A percentile compares a stretch with the other conserved stretches of the same genome.
These are phyloP conservation scores for Trametes cinnabarina DNA, from an alignment of 768 basidiomycete species.

Conservation along the genomic window DNA sequence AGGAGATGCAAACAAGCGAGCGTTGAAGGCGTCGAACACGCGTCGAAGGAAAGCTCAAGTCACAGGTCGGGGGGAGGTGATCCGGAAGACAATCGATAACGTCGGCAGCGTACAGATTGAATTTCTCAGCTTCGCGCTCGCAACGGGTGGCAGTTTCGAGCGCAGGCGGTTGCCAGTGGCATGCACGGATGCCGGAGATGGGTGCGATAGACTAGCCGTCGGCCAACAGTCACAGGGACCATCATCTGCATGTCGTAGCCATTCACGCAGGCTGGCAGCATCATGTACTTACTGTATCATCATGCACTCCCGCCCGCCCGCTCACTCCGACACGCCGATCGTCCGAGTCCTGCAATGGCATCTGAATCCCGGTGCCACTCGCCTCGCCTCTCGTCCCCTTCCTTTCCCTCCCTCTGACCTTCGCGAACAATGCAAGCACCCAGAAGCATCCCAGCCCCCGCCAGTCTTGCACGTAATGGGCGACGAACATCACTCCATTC, in stretches of 20 bases:
- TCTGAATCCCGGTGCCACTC: constrained; percentile 1
- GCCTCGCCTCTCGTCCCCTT: neutral
- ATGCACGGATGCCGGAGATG: no score
- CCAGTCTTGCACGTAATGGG: constrained; percentile 11
- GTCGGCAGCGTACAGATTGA: constrained; percentile 13
- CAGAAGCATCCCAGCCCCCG: constrained; percentile 3
- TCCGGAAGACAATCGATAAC: constrained; percentile 29
- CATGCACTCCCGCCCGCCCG: neutral
- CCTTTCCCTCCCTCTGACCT: neutral
- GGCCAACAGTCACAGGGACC: constrained; percentile 12
- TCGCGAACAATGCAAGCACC: constrained; percentile 10
- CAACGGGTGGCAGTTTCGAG: neutral
- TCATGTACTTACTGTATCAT: no score
- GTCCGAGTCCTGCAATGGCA: neutral
- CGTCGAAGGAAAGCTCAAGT: constrained; percentile 12
- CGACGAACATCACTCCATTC: constrained; percentile 13
- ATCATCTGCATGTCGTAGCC: no score
- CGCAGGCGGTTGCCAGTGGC: constrained; percentile 10
- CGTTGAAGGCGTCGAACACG: constrained; percentile 11
- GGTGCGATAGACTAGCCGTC: no score
- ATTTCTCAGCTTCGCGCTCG: no score
- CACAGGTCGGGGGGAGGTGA: constrained; percentile 25
- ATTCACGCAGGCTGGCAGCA: no score
- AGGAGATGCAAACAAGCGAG: constrained; percentile 15
- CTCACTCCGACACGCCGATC: constrained; percentile 7